Base-by-base conservation (phyloP, 345 rosid species). In the Ricinus communis region DNA sequence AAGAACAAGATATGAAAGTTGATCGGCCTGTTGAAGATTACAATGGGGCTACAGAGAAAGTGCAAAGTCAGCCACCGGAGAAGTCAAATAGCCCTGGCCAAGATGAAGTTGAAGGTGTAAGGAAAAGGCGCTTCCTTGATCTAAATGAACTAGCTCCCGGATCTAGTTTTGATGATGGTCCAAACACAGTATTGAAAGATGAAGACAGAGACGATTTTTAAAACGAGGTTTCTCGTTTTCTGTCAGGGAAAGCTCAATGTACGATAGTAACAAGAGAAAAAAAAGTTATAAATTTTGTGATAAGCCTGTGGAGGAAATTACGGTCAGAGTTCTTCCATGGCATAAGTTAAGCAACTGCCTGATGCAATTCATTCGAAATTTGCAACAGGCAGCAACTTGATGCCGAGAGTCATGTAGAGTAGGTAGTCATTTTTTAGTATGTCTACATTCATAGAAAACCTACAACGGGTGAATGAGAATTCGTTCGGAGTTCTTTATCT, bases 61-160 rank as follows among this genome's bases (percentile, higher is more conserved):
- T 79, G 69, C 74, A 77, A 74, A 79, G 61, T 69, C 83, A 78
- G 61, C 83, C 79, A 46, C 84, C 76, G 21, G 83, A 77, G 69
- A 79, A 85, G 74, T 74, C 87, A 62, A 79, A 72, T 59, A 80
- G 84, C 79, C 85, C 79, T 1, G 84, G 74, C 57, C 89, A 84
- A 81, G 88, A 83, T 72, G 97, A 86, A 81, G 84, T 47, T 3
- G 84, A 77, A 8, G 88, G 85, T 64, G 85, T 69, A 62, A 82
- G 75, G 27, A 86, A 86, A 76, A 82, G 87, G 81, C 86, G 83
- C 67, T 95, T 88, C 77, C 93, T 95, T 22, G 97, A 95, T 86
- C 75, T 95, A 80, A 92, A 92, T 33, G 93, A 92, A 82, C 90
- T 92, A 65, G 99, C 97, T 27, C 97, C 98, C 2, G 93, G 91